Conservation (phyloP, 2,329 filamentous ascomycete genomes). For the Claviceps maximensis region DNA sequence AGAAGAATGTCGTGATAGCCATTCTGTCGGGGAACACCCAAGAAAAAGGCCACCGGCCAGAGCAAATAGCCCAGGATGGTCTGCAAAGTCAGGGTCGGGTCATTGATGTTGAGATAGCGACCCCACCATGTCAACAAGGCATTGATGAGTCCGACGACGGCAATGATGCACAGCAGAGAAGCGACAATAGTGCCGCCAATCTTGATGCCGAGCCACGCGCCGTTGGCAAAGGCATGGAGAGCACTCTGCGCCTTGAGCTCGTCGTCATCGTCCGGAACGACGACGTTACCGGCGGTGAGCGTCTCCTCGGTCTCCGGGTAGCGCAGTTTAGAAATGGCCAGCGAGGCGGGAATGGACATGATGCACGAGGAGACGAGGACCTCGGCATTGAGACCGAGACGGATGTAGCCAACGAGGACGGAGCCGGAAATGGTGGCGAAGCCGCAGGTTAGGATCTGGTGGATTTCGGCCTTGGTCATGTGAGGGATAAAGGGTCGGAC, state of each 20-base stretch:
- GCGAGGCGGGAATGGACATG: conserved; percentile 87
- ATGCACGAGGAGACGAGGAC: conserved; percentile 84
- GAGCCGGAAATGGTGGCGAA: conserved; percentile 88
- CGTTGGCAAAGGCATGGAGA: conserved; percentile 74
- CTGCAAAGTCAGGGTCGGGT: conserved; percentile 56
- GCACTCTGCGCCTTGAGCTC: conserved; percentile 66
- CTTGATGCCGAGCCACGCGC: conserved; percentile 75
- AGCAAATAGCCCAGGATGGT: conserved; percentile 65
- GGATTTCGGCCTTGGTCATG: conserved; percentile 75
- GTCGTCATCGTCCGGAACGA: conserved; percentile 68
- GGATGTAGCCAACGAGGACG: conserved; percentile 75
- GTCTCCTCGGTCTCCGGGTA: conserved; percentile 83
- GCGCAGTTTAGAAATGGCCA: conserved; percentile 79
- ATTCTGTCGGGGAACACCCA: conserved; percentile 58
- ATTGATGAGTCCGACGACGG: conserved; percentile 60
- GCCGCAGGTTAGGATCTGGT: conserved; percentile 85
- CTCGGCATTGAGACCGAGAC: conserved; percentile 69
- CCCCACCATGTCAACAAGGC: conserved; percentile 77
- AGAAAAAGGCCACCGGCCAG: conserved; percentile 67
- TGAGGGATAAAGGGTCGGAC: conserved; percentile 77
- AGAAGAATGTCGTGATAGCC: conserved; percentile 50
- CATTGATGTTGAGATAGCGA: conserved; percentile 58
- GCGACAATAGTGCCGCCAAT: conserved; percentile 73
- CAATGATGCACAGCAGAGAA: conserved; percentile 73
- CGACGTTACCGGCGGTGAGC: conserved; percentile 66